Base-by-base conservation (phyloP, 2,329 filamentous ascomycete genomes). In the Penicillium sp. region DNA sequence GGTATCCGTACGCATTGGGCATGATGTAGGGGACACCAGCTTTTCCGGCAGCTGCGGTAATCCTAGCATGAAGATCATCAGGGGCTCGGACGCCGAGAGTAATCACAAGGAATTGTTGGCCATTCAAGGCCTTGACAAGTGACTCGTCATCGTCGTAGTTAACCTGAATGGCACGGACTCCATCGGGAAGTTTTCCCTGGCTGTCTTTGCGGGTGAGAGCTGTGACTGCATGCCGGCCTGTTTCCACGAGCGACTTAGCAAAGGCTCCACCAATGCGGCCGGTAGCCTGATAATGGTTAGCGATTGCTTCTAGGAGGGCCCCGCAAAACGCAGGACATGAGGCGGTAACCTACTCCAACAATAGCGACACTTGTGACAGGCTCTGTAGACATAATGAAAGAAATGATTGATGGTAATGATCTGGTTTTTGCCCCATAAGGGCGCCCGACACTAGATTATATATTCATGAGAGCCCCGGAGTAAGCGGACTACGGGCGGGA, bases 61-160 rank as follows among this genome's bases (percentile, higher is more conserved):
- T 70, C 52, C 78, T 79, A 16, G 57, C 59, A 31, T 82, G 76
- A 0, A 75, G 76, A 2, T 79, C 77, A 1, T 52, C 63, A 0
- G 80, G 72, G 0, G 78, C 80, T 0, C 16, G 55, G 2, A 70
- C 63, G 3, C 71, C 52, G 45, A 86, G 64, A 5, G 82, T 82
- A 53, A 86, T 84, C 55, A 83, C 70, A 18, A 86, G 73, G 38
- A 77, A 78, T 15, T 86, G 76, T 56, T 86, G 81, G 48, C 77
- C 81, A 27, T 69, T 62, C 0, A 86, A 75, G 0, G 81, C 82
- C 1, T 66, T 64, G 0, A 80, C 72, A 3, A 86, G 62, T 0
- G 78, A 72, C 1, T 61, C 56, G 1, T 74, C 67, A 29, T 79
- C 68, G 15, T 76, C 67, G 65, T 84, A 84, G 68, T 82, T 73